Conservation (phyloP, 306 rosid species). For the Quercus glauca region DNA sequence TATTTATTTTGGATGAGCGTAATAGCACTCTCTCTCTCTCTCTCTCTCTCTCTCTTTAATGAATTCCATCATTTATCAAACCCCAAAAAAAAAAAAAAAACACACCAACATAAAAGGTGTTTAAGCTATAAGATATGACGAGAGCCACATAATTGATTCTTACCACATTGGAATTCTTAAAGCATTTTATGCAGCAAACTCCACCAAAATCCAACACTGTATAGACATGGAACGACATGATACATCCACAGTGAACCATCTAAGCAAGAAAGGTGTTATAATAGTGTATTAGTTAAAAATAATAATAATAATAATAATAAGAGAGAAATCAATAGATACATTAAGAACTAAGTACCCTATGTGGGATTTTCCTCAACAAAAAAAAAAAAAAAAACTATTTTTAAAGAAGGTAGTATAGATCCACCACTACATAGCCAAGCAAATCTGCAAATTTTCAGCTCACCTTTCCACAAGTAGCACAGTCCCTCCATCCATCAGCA, state of each 20-base stretch:
- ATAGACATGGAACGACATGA: conserved; percentile 8
- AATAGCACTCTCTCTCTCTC: too few relatives aligned
- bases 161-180: not conserved
- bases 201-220: conserved; percentile 12
- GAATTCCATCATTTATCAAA: too few relatives aligned
- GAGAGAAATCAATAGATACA: not conserved
- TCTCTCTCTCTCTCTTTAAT: too few relatives aligned
- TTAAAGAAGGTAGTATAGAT: too few relatives aligned
- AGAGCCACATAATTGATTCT: not conserved
- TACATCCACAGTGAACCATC: conserved; percentile 35
- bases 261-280: conserved; percentile 3
- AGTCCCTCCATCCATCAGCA: conserved; percentile 32
- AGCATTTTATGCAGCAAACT: conserved; percentile 25
- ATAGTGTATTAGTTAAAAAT: not conserved
- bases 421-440: not conserved
- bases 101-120: too few relatives aligned
- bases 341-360: not conserved
- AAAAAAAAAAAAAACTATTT: too few relatives aligned
- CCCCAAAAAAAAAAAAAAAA: too few relatives aligned
- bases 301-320: not conserved
- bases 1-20: too few relatives aligned
- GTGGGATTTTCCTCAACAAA: not conserved
- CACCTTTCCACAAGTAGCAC: conserved; percentile 33
- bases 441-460: not conserved
- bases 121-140: not conserved